These are phyloP conservation scores for Ogataea hybrid DNA, from an alignment of 1,139 yeast species.

Conservation along the genomic window DNA sequence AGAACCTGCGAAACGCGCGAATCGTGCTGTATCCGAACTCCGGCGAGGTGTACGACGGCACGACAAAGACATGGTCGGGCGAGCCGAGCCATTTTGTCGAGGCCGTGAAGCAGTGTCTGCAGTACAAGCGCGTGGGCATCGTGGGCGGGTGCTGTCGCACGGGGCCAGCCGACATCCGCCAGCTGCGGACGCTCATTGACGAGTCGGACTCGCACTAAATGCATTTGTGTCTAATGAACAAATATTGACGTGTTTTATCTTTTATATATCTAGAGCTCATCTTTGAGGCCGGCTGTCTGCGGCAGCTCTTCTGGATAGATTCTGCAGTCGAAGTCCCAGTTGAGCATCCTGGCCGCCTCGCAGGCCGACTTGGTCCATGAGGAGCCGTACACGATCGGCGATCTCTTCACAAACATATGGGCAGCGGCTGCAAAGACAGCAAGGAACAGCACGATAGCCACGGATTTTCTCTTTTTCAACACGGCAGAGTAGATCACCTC, in stretches of 20 bases:
- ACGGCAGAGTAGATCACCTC: slow-evolving; percentile 60
- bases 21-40: slow-evolving; percentile 55
- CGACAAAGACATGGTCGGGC: slow-evolving; percentile 33
- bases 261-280: slow-evolving; percentile 14
- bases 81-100: slow-evolving; percentile 12
- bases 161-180: slow-evolving; percentile 43
- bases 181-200: slow-evolving; percentile 16
- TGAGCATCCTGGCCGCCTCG: slow-evolving; percentile 52
- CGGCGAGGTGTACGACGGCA: slow-evolving; percentile 48
- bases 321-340: slow-evolving; percentile 88
- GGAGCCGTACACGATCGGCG: slow-evolving; percentile 77
- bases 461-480: slow-evolving; percentile 41
- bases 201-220: not conserved
- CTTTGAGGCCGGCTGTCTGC: slow-evolving; percentile 15
- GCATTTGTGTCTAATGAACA: no score
- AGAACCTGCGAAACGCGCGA: slow-evolving; percentile 26
- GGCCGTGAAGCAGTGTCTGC: slow-evolving; percentile 37
- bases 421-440: slow-evolving; percentile 50
- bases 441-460: slow-evolving; percentile 45
- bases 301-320: slow-evolving; percentile 38
- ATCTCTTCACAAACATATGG: slow-evolving; percentile 58
- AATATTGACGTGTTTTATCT: not conserved
- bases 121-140: slow-evolving; percentile 33
- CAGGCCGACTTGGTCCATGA: slow-evolving; percentile 79
- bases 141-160: slow-evolving; percentile 65